phyloP scores from a whole-genome alignment of 2,329 filamentous ascomycete genomes.

The Talaromyces marneffei region DNA sequence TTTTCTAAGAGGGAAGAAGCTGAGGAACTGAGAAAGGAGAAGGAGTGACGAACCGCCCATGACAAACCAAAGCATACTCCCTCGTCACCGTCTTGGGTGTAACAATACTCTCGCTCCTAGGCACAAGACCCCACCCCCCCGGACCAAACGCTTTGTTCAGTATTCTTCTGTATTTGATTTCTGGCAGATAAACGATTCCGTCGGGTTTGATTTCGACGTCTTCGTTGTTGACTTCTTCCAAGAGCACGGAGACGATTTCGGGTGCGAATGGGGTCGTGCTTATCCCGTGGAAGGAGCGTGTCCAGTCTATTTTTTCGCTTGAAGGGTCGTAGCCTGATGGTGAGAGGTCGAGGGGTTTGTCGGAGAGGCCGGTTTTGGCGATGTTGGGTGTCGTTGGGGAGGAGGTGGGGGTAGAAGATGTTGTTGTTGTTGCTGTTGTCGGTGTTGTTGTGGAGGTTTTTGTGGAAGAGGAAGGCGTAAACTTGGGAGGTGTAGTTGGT shows the following conservation, averaged over 20 bases:
- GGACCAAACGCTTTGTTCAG: constrained; percentile 88
- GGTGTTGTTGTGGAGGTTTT: neutral
- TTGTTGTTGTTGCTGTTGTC: neutral
- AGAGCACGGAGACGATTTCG: constrained; percentile 63
- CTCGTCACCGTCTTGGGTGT: constrained; percentile 76
- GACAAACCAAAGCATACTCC: constrained; percentile 85
- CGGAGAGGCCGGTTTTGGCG: constrained; percentile 33
- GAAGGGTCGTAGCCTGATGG: neutral
- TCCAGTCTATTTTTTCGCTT: constrained; percentile 66
- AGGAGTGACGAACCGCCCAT: constrained; percentile 61
- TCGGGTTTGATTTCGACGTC: constrained; percentile 98
- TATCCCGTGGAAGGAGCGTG: constrained; percentile 74
- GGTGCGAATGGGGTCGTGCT: constrained; percentile 62
- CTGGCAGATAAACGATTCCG: constrained; percentile 89
- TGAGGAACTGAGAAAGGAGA: neutral
- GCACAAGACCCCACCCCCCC: constrained; percentile 90
- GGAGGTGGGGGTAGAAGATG: neutral
- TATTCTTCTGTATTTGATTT: constrained; percentile 95
- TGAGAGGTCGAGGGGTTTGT: constrained; percentile 31
- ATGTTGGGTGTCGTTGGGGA: constrained; percentile 24
- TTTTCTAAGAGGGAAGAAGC: too few relatives aligned
- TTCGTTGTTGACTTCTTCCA: constrained; percentile 58
- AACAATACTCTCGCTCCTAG: constrained; percentile 76
- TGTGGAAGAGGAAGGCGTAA: constrained; percentile 7
- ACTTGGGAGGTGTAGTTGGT: neutral